Evolutionary conservation across 176 grass and related monocot genomes (phyloP).

Genomic region (Oryza meridionalis): DNA sequence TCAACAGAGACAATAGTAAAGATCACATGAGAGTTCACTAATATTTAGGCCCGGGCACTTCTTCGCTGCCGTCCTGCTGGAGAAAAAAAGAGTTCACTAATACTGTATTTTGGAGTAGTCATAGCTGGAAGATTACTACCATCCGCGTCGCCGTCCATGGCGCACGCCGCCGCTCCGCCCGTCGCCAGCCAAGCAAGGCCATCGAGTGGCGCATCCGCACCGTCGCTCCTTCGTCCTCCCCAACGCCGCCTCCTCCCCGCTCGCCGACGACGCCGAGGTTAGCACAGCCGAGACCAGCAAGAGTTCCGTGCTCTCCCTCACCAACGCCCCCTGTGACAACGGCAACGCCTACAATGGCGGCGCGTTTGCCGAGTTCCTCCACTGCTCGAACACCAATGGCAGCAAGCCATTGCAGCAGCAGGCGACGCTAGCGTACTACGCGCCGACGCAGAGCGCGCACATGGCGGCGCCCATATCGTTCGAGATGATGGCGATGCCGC

Average conservation of each 20-base stretch:
- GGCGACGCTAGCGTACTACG: slow-evolving; percentile 50
- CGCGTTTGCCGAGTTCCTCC: slow-evolving; percentile 59
- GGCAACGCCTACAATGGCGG: no score
- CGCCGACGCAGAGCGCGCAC: slow-evolving; percentile 37
- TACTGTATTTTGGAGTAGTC: no score
- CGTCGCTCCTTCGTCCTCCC: slow-evolving; percentile 53
- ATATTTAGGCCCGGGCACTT: no score
- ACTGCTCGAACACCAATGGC: slow-evolving; percentile 31
- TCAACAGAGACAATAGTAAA: no score
- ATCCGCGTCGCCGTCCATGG: no score
- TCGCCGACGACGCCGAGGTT: not conserved
- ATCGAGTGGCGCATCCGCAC: slow-evolving; percentile 83
- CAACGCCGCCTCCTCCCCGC: not conserved
- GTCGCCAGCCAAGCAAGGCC: slow-evolving; percentile 87
- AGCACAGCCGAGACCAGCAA: slow-evolving; percentile 74
- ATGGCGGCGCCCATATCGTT: slow-evolving; percentile 19
- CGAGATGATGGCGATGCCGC: slow-evolving; percentile 55
- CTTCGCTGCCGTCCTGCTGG: no score
- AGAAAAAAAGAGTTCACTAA: no score
- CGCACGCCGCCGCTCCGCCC: no score
- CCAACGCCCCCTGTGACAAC: slow-evolving; percentile 44
- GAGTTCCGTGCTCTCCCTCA: slow-evolving; percentile 69
- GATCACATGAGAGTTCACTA: no score
- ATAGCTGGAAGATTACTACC: no score
- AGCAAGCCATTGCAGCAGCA: slow-evolving; percentile 41